Evolutionary conservation across 2,329 filamentous ascomycete species (phyloP).

Genomic region (Diaporthe sp.): DNA sequence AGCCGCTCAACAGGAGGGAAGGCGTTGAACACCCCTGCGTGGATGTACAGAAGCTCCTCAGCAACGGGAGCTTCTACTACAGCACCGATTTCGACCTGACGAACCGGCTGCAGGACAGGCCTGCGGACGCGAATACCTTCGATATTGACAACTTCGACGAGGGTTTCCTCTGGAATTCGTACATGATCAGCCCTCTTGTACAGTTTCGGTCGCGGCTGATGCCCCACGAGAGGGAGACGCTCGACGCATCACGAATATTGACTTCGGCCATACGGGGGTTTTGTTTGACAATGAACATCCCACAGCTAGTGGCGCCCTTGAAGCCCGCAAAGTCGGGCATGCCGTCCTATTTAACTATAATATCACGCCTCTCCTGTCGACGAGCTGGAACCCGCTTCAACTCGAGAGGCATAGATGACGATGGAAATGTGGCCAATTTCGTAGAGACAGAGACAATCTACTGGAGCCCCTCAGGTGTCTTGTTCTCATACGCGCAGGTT

Average conservation of each 20-base stretch:
- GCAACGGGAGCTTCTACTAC: conserved; percentile 97
- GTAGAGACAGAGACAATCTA: conserved; percentile 98
- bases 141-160: conserved; percentile 94
- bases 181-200: conserved; percentile 95
- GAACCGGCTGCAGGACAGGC: conserved; percentile 88
- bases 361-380: conserved; percentile 90
- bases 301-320: conserved; percentile 80
- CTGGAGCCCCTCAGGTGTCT: conserved; percentile 81
- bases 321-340: conserved; percentile 76
- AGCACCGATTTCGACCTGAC: conserved; percentile 98
- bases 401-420: conserved; percentile 96
- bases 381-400: conserved; percentile 97
- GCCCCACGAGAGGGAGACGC: conserved; percentile 77
- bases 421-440: conserved; percentile 97
- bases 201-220: conserved; percentile 88
- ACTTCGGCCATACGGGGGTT: conserved; percentile 96
- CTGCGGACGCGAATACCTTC: conserved; percentile 82
- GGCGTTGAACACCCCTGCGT: conserved; percentile 88
- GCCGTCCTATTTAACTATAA: conserved; percentile 87
- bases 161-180: conserved; percentile 96
- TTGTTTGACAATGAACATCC: conserved; percentile 87
- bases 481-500: conserved; percentile 95
- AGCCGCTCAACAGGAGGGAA: conserved; percentile 74
- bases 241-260: conserved; percentile 90
- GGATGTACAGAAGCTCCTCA: conserved; percentile 90